Conservation (phyloP, 2,329 filamentous ascomycete species). For the Ophiocordyceps camponoti-saundersi region DNA sequence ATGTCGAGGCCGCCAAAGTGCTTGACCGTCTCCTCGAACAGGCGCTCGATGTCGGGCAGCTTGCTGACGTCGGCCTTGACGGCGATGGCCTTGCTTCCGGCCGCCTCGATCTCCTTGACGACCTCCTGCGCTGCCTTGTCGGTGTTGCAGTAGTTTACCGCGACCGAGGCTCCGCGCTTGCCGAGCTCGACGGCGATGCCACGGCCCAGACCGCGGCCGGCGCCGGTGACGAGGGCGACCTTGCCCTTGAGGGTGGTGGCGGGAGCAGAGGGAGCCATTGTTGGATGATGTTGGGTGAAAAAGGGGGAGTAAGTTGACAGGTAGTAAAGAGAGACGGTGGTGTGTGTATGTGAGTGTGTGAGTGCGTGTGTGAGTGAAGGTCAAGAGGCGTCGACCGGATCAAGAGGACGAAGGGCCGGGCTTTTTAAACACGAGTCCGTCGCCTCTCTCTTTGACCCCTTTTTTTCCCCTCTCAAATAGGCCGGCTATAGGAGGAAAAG, state of each 20-base stretch:
- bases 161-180: slow-evolving; percentile 36
- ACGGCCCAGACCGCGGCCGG: slow-evolving; percentile 40
- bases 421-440: no score
- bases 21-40: slow-evolving; percentile 46
- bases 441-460: no score
- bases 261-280: not conserved
- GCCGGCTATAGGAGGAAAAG: no score
- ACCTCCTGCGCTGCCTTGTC: slow-evolving; percentile 39
- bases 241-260: slow-evolving; percentile 12
- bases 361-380: not conserved
- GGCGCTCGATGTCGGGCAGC: slow-evolving; percentile 40
- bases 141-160: slow-evolving; percentile 43
- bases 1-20: slow-evolving; percentile 53
- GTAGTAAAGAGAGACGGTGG: no score
- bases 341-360: not conserved
- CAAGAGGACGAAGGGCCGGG: no score
- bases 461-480: no score
- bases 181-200: slow-evolving; percentile 41
- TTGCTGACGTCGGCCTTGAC: slow-evolving; percentile 53
- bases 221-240: slow-evolving; percentile 17
- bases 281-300: not conserved
- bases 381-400: no score
- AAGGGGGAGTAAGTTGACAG: no score
- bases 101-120: slow-evolving; percentile 26
- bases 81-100: slow-evolving; percentile 43